Conservation (phyloP, 2,329 filamentous ascomycete genomes). For the Orbilia ellipsospora region DNA sequence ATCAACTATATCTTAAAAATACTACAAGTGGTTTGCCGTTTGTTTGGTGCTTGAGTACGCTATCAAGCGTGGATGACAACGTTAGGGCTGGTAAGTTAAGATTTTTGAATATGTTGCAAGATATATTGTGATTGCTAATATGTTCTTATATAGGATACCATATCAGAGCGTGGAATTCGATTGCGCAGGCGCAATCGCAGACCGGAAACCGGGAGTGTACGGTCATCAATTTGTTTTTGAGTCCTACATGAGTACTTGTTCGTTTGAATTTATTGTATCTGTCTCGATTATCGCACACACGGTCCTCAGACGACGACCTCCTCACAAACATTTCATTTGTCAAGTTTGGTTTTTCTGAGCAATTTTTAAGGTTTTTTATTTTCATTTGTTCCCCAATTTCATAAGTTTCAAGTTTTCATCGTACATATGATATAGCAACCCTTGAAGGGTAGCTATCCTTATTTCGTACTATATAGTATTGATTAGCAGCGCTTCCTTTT, state of each 20-base stretch:
- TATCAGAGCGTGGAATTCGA: conserved; percentile 8
- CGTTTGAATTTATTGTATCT: too few species aligned
- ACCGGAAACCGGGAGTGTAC: conserved; percentile 9
- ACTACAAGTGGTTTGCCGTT: conserved; percentile 2
- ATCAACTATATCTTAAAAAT: conserved; percentile 24
- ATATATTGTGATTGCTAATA: background rate
- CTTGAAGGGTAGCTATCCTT: too few species aligned
- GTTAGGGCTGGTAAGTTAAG: conserved; percentile 12
- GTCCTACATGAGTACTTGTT: background rate
- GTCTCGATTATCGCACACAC: too few species aligned
- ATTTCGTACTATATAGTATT: too few species aligned
- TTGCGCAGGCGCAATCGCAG: conserved; percentile 9
- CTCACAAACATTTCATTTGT: too few species aligned
- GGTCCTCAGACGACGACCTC: too few species aligned
- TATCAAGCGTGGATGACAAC: conserved; percentile 9
- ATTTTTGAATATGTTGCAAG: background rate
- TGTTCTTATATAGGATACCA: conserved; percentile 16
- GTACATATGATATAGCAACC: too few species aligned
- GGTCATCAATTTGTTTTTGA: conserved; percentile 13
- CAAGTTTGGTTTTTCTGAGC: too few species aligned
- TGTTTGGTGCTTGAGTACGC: conserved; percentile 16
- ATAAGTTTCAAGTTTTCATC: too few species aligned
- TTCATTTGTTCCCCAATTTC: too few species aligned
- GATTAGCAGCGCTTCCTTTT: too few species aligned
- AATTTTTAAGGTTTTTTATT: too few species aligned